Evolutionary conservation across 768 basidiomycete species (phyloP).

Genomic region (Termitomyces sp.): DNA sequence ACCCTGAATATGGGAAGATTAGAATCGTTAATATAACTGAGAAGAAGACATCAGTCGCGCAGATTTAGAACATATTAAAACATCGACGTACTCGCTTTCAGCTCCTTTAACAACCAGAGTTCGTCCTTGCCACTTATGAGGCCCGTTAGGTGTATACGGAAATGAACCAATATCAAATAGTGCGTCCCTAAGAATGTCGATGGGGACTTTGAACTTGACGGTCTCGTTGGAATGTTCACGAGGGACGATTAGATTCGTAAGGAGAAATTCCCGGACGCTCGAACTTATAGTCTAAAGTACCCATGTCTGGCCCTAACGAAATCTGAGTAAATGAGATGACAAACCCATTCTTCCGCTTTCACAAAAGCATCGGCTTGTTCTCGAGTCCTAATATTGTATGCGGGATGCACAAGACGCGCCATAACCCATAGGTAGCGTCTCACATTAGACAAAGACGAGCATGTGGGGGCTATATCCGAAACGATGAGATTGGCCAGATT

Average conservation of each 20-base stretch:
- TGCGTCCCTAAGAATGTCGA: slow-evolving; percentile 52
- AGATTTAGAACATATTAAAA: not conserved
- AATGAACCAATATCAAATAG: slow-evolving; percentile 67
- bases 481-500: slow-evolving; percentile 46
- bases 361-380: slow-evolving; percentile 65
- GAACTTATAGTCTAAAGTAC: slow-evolving; percentile 42
- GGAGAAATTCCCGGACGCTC: slow-evolving; percentile 64
- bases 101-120: slow-evolving; percentile 72
- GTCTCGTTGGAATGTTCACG: slow-evolving; percentile 4
- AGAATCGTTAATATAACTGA: slow-evolving; percentile 63
- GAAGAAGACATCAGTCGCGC: not conserved
- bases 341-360: slow-evolving; percentile 54
- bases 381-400: slow-evolving; percentile 40
- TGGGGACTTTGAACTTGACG: slow-evolving; percentile 38
- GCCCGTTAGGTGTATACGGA: slow-evolving; percentile 45
- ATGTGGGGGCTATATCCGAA: slow-evolving; percentile 76
- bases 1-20: slow-evolving; percentile 51
- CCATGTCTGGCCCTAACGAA: not conserved
- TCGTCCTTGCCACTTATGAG: slow-evolving; percentile 20
- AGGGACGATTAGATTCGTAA: slow-evolving; percentile 57
- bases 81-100: slow-evolving; percentile 52
- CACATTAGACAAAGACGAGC: slow-evolving; percentile 47
- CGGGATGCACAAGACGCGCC: slow-evolving; percentile 54
- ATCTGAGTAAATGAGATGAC: not conserved
- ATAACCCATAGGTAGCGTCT: slow-evolving; percentile 59